These are phyloP conservation scores for Globisporangium uncinulatum DNA, from an alignment of 352 stramenopile species.

Conservation along the genomic window DNA sequence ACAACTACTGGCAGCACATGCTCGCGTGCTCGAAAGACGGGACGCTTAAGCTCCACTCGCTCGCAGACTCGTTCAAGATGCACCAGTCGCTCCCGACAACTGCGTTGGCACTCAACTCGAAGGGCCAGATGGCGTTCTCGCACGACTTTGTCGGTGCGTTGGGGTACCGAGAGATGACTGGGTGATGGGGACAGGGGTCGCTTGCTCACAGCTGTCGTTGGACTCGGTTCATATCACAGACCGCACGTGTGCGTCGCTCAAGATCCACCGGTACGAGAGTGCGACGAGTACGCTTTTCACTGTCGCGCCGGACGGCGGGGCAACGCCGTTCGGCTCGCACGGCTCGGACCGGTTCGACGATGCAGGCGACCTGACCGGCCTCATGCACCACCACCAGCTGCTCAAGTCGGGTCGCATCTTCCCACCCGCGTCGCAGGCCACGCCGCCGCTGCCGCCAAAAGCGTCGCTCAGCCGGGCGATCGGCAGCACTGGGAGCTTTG, in stretches of 20 bases:
- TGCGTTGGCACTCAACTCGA: slow-evolving; percentile 73
- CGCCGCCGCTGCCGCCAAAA: slow-evolving; percentile 13
- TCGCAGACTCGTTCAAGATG: slow-evolving; percentile 77
- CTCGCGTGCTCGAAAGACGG: slow-evolving; percentile 85
- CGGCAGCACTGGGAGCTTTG: slow-evolving; percentile 16
- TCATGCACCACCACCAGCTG: too few species aligned
- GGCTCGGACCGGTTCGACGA: slow-evolving; percentile 14
- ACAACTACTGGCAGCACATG: slow-evolving; percentile 86
- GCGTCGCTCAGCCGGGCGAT: neutral
- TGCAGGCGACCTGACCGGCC: too few species aligned
- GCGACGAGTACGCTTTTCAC: slow-evolving; percentile 62
- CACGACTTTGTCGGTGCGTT: slow-evolving; percentile 75
- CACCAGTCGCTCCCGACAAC: slow-evolving; percentile 73
- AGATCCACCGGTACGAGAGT: slow-evolving; percentile 72
- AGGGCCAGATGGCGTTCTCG: slow-evolving; percentile 74
- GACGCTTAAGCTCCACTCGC: slow-evolving; percentile 81
- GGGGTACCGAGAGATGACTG: too few species aligned
- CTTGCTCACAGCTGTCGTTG: neutral
- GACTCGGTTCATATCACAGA: slow-evolving; percentile 25
- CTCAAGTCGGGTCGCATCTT: slow-evolving; percentile 4
- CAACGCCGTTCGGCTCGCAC: slow-evolving; percentile 16
- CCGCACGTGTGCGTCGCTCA: slow-evolving; percentile 72
- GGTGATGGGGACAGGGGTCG: too few species aligned
- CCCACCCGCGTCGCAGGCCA: slow-evolving; percentile 1
- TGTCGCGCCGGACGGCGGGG: slow-evolving; percentile 22